Base-by-base conservation (phyloP, 805 yeast genomes). In the Yarrowia sp. region DNA sequence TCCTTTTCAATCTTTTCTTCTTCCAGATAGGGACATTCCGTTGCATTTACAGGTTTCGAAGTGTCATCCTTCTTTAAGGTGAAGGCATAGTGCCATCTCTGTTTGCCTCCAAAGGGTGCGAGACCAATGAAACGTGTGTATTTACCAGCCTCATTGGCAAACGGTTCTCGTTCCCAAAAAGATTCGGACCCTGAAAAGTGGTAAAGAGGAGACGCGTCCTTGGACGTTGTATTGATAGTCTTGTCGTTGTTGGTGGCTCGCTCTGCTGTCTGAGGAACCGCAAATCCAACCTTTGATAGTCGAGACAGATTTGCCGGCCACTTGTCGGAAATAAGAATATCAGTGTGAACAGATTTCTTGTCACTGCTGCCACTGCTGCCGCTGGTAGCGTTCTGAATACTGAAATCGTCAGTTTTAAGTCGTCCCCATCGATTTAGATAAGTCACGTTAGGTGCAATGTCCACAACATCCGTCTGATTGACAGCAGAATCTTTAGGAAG, bases 61-160 rank as follows among this genome's bases (percentile, higher is more conserved):
- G 56, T 43, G 19, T 64, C 65, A 19, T 46, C 30, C 21, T 41
- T 54, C 11, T 52, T 56, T 30, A 84, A 61, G 38, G 79, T 79
- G 67, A 89, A 89, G 0, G 96, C 96, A 76, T 90, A 90, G 67
- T 85, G 86, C 92, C 93, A 90, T 71, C 82, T 83, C 2, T 77
- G 80, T 65, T 77, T 75, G 10, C 79, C 79, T 0, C 86, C 88
- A 72, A 80, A 87, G 56, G 79, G 78, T 0, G 84, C 88, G 54
- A 90, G 72, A 71, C 91, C 85, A 16, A 90, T 81, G 69, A 88
- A 87, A 62, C 96, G 77, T 0, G 91, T 83, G 1, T 80, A 44
- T 8, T 62, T 64, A 7, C 76, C 78, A 5, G 17, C 65, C 8
- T 43, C 30, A 46, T 19, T 74, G 74, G 90, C 90, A 87, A 61